Evolutionary conservation across 306 rosid species (phyloP).

Genomic region (Rosa rugosa): DNA sequence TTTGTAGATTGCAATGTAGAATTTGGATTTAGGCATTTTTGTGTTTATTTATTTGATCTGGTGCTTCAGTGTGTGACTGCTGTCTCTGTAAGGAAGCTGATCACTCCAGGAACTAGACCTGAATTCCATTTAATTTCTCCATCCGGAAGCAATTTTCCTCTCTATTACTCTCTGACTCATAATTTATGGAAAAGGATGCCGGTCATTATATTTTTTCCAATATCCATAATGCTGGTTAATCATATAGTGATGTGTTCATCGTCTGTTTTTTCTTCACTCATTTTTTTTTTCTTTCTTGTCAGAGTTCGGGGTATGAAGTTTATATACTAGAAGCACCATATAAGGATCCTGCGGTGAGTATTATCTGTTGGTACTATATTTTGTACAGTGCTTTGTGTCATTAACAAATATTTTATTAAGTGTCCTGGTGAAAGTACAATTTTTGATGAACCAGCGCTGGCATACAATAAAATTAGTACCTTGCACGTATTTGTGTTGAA

Average conservation of each 20-base stretch:
- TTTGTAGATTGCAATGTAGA: neutral
- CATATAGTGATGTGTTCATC: conserved; percentile 13
- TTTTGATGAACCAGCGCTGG: neutral
- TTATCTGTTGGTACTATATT: conserved; percentile 3
- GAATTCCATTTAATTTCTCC: neutral
- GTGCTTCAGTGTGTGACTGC: neutral
- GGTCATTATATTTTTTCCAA: neutral
- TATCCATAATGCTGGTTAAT: conserved; percentile 19
- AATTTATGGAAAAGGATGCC: conserved; percentile 10
- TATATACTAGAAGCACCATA: conserved; percentile 90
- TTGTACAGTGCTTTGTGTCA: conserved; percentile 14
- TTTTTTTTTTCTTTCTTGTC: conserved; percentile 38
- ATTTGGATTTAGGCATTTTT: neutral
- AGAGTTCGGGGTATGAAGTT: conserved; percentile 97
- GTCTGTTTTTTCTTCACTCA: conserved; percentile 40
- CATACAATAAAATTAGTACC: neutral
- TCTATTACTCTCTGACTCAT: conserved; percentile 1
- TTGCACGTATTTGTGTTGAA: conserved; percentile 17
- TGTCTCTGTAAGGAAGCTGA: conserved; percentile 15
- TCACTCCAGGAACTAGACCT: conserved; percentile 13
- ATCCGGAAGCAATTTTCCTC: conserved; percentile 11
- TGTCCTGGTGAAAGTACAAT: conserved; percentile 1
- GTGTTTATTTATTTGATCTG: conserved; percentile 2
- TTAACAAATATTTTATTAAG: neutral
- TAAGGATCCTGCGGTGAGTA: conserved; percentile 87